phyloP scores from a whole-genome alignment of 1,284 basidiomycete genomes.

The Schizophyllum amplum region DNA sequence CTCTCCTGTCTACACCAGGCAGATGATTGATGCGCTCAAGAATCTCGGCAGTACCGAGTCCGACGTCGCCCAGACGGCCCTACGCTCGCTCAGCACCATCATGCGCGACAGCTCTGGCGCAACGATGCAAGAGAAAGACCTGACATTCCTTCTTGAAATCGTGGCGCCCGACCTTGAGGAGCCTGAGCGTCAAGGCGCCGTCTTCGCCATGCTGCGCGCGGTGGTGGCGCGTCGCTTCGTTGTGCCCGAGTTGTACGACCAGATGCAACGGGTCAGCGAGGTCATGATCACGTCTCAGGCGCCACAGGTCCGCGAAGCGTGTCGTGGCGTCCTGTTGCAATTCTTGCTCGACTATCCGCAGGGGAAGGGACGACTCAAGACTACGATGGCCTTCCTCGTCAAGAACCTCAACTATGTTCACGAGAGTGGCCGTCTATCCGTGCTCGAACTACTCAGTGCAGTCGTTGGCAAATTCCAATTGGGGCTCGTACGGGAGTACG shows the following conservation, averaged over 20 bases:
- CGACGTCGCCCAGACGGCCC: slow-evolving; percentile 82
- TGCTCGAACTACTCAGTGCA: slow-evolving; percentile 85
- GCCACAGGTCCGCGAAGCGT: slow-evolving; percentile 84
- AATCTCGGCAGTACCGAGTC: slow-evolving; percentile 85
- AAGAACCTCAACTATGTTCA: slow-evolving; percentile 91
- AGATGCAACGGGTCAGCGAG: slow-evolving; percentile 93
- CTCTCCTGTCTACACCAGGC: slow-evolving; percentile 82
- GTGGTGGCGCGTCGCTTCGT: slow-evolving; percentile 89
- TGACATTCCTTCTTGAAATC: slow-evolving; percentile 82
- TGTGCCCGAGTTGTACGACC: slow-evolving; percentile 94
- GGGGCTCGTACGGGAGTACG: slow-evolving; percentile 71
- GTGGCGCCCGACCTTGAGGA: slow-evolving; percentile 93
- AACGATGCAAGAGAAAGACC: slow-evolving; percentile 80
- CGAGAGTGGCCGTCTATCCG: slow-evolving; percentile 86
- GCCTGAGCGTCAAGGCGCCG: slow-evolving; percentile 75
- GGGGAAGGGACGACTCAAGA: slow-evolving; percentile 83
- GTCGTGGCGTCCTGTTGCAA: slow-evolving; percentile 83
- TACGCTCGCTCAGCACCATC: slow-evolving; percentile 82
- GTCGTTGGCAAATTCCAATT: slow-evolving; percentile 83
- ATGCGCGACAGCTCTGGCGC: slow-evolving; percentile 77
- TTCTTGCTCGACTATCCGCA: slow-evolving; percentile 99
- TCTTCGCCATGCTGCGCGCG: slow-evolving; percentile 89
- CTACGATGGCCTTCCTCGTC: slow-evolving; percentile 88
- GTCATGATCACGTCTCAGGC: slow-evolving; percentile 95
- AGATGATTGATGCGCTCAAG: slow-evolving; percentile 82